phyloP scores from a whole-genome alignment of 345 rosid species.

The Gossypium anomalum region DNA sequence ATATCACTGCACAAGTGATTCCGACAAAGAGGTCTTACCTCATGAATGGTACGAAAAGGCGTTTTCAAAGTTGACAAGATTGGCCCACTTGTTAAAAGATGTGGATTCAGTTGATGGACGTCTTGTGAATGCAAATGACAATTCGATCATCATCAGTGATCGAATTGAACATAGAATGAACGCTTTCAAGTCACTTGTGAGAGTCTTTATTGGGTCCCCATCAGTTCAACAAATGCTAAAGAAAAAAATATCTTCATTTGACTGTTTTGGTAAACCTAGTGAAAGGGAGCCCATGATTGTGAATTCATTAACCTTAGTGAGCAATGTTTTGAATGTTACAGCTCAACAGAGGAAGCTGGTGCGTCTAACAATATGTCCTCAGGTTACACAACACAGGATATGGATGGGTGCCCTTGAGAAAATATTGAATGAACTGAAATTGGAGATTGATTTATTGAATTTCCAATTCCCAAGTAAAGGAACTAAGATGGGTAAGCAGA shows the following conservation, averaged over 20 bases:
- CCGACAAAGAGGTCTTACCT: not conserved
- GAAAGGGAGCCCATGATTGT: constrained; percentile 5
- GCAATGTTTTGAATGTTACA: constrained; percentile 1
- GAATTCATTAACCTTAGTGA: not conserved
- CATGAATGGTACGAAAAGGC: not conserved
- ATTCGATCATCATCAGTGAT: not conserved
- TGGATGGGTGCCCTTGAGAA: not conserved
- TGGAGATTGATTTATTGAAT: not conserved
- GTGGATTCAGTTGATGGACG: not conserved
- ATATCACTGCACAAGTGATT: not conserved
- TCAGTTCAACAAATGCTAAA: not conserved
- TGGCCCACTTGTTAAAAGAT: not conserved
- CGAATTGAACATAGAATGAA: not conserved
- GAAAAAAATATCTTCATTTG: not conserved
- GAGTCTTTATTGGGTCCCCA: not conserved
- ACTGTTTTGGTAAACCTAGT: not conserved
- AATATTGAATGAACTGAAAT: not conserved
- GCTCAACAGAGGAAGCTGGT: constrained; percentile 4
- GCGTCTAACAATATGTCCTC: not conserved
- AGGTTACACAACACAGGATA: not conserved
- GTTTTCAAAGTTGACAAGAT: not conserved
- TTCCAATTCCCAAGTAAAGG: not conserved
- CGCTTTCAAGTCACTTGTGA: not conserved
- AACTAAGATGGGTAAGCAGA: not conserved
- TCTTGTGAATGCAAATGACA: not conserved